Evolutionary conservation across 2,329 filamentous ascomycete species (phyloP).

Genomic region (Tricladium varicosporioides): DNA sequence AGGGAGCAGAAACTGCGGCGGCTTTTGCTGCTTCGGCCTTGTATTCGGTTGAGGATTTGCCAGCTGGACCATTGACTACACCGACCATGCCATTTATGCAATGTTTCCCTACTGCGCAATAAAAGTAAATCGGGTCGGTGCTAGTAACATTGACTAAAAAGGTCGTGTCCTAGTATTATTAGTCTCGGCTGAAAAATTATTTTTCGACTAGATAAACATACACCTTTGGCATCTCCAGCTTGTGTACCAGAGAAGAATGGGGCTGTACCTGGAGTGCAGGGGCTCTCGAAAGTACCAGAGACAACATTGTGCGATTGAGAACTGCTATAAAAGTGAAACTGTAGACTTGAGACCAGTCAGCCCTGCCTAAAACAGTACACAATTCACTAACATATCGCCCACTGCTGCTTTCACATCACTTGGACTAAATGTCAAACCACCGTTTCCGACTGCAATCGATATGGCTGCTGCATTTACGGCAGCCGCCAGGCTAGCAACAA

Average conservation of each 20-base stretch:
- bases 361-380: conserved; percentile 39
- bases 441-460: conserved; percentile 13
- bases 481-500: neutral
- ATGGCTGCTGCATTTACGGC: conserved; percentile 5
- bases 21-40: conserved; percentile 10
- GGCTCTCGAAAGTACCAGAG: conserved; percentile 31
- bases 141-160: conserved; percentile 33
- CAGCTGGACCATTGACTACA: conserved; percentile 39
- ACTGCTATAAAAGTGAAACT: conserved; percentile 47
- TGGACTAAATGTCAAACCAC: conserved; percentile 46
- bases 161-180: conserved; percentile 16
- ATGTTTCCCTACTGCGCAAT: conserved; percentile 39
- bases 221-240: conserved; percentile 15
- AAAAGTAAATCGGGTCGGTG: conserved; percentile 42
- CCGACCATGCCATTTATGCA: conserved; percentile 43
- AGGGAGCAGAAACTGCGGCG: conserved; percentile 6
- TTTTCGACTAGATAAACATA: conserved; percentile 6
- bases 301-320: conserved; percentile 49
- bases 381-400: conserved; percentile 32
- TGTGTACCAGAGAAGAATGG: conserved; percentile 23
- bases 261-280: conserved; percentile 30
- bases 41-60: conserved; percentile 13
- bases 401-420: conserved; percentile 45
- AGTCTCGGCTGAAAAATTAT: neutral
- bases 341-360: conserved; percentile 27